Evolutionary conservation across 495 filamentous ascomycete species (phyloP).

Genomic region (Ascobolus immersus): DNA sequence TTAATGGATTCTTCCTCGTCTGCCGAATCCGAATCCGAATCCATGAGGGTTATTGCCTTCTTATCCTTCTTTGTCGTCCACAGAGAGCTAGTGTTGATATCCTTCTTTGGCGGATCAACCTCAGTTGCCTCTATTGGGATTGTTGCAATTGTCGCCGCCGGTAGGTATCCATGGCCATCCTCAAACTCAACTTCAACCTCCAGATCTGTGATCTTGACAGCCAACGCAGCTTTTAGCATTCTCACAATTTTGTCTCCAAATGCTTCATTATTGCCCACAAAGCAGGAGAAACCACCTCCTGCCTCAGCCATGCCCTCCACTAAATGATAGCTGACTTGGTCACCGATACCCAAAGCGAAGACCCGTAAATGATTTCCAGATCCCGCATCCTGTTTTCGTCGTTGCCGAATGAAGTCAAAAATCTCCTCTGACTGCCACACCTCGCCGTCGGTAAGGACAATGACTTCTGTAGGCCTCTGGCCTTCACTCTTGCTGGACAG

Average conservation of each 20-base stretch:
- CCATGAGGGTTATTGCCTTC: too few species aligned
- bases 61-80: too few species aligned
- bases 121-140: too few species aligned
- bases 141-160: too few species aligned
- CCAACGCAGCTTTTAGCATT: constrained; percentile 43
- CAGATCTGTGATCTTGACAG: too few species aligned
- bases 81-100: too few species aligned
- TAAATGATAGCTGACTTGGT: constrained; percentile 32
- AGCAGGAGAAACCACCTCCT: constrained; percentile 40
- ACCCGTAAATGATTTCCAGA: constrained; percentile 32
- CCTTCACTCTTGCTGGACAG: constrained; percentile 16
- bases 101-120: too few species aligned
- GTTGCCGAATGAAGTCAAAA: constrained; percentile 30
- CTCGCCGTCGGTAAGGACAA: constrained; percentile 46
- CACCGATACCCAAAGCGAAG: constrained; percentile 42
- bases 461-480: constrained; percentile 33
- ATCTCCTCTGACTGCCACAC: constrained; percentile 32
- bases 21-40: too few species aligned
- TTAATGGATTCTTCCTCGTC: too few species aligned
- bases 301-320: constrained; percentile 42
- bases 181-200: too few species aligned
- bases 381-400: constrained; percentile 11
- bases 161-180: too few species aligned
- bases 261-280: constrained; percentile 27
- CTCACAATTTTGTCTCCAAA: constrained; percentile 31